Conservation (phyloP, 805 yeast species). For the Wickerhamomyces hampshirensis region DNA sequence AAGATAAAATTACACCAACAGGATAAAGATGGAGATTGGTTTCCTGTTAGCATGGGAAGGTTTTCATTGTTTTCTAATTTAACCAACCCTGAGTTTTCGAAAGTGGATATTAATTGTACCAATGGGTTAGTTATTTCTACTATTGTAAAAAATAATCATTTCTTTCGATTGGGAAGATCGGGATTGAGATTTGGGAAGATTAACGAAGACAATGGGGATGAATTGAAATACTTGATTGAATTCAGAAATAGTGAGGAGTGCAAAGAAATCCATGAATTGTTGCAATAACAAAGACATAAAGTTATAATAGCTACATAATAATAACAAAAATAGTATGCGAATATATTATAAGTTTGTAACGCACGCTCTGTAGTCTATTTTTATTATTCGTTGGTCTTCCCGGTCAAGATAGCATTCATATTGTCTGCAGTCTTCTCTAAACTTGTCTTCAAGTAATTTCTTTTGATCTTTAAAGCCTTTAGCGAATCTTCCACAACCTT, state of each 20-base stretch:
- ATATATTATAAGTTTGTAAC: too few relatives aligned
- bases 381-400: too few relatives aligned
- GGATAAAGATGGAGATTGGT: slow-evolving; percentile 23
- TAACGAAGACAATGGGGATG: slow-evolving; percentile 17
- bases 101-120: slow-evolving; percentile 11
- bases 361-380: too few relatives aligned
- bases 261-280: slow-evolving; percentile 17
- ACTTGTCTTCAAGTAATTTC: slow-evolving; percentile 69
- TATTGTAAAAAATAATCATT: slow-evolving; percentile 13
- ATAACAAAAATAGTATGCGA: too few relatives aligned
- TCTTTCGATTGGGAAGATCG: slow-evolving; percentile 20
- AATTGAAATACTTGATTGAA: slow-evolving; percentile 19
- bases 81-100: slow-evolving; percentile 18
- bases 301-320: too few relatives aligned
- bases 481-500: slow-evolving; percentile 52
- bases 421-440: slow-evolving; percentile 66
- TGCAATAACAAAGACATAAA: slow-evolving; percentile 6
- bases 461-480: slow-evolving; percentile 60
- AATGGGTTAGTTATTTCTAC: slow-evolving; percentile 4
- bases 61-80: slow-evolving; percentile 18
- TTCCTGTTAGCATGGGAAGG: slow-evolving; percentile 21
- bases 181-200: slow-evolving; percentile 18
- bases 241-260: slow-evolving; percentile 19
- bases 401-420: slow-evolving; percentile 41
- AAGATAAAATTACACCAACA: slow-evolving; percentile 21